Evolutionary conservation across 2,329 filamentous ascomycete genomes (phyloP).

Genomic region (Hymenoscyphus scutula): DNA sequence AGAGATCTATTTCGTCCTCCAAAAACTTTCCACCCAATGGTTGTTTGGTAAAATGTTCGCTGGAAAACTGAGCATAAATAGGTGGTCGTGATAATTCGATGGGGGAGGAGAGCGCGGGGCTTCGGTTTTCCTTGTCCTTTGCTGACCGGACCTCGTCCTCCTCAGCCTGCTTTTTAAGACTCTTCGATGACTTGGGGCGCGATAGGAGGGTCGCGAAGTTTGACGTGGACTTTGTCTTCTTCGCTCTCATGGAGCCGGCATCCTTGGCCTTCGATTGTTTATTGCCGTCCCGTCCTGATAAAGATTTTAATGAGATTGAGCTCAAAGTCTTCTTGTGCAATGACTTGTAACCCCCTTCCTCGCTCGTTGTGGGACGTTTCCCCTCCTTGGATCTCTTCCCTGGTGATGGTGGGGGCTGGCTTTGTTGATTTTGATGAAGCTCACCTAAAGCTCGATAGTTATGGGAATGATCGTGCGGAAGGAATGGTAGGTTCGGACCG

Average conservation of each 20-base stretch:
- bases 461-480: constrained; percentile 39
- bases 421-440: constrained; percentile 53
- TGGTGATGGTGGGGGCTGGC: constrained; percentile 39
- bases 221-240: constrained; percentile 79
- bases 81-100: constrained; percentile 51
- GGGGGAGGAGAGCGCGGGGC: constrained; percentile 39
- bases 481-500: constrained; percentile 33
- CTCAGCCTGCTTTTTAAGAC: constrained; percentile 51
- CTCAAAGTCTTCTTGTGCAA: constrained; percentile 47
- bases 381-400: constrained; percentile 42
- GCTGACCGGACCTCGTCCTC: constrained; percentile 51
- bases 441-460: constrained; percentile 51
- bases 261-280: constrained; percentile 40
- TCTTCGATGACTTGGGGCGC: constrained; percentile 71
- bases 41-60: constrained; percentile 38
- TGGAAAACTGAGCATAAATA: constrained; percentile 75
- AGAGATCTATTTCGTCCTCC: constrained; percentile 37
- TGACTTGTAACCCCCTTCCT: constrained; percentile 36
- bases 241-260: constrained; percentile 56
- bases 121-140: constrained; percentile 81
- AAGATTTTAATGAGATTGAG: constrained; percentile 46
- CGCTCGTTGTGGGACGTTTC: constrained; percentile 30
- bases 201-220: constrained; percentile 77
- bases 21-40: constrained; percentile 40
- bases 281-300: constrained; percentile 39